phyloP scores from a whole-genome alignment of 768 basidiomycete species.

The Boletus fagicola region DNA sequence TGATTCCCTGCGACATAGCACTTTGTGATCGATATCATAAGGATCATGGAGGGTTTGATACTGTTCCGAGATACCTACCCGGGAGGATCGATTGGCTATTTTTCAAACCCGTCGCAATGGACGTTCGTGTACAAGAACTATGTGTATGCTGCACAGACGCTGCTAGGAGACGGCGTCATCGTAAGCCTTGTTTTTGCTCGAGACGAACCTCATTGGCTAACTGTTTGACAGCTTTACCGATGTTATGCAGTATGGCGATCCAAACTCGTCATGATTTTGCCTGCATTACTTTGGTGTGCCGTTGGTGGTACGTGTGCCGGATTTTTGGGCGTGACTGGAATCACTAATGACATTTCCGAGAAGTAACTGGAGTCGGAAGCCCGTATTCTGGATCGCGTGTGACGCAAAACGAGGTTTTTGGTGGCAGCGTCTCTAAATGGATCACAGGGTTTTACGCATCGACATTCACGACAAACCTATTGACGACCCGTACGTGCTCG shows the following conservation, averaged over 20 bases:
- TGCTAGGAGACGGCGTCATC: conserved; percentile 32
- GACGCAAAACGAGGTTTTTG: conserved; percentile 26
- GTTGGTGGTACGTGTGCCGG: conserved; percentile 19
- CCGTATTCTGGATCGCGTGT: conserved; percentile 15
- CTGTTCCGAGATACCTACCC: conserved; percentile 16
- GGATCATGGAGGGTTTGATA: conserved; percentile 26
- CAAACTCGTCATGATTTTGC: conserved; percentile 26
- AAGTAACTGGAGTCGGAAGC: conserved; percentile 22
- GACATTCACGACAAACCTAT: conserved; percentile 34
- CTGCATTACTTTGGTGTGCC: conserved; percentile 31
- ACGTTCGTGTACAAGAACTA: conserved; percentile 31
- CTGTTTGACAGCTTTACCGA: conserved; percentile 22
- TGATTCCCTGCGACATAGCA: conserved; percentile 20
- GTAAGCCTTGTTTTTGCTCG: conserved; percentile 13
- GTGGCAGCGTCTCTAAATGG: conserved; percentile 29
- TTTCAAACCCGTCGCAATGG: conserved; percentile 26
- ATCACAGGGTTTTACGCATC: conserved; percentile 34
- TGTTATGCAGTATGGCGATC: conserved; percentile 37
- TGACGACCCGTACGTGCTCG: conserved; percentile 29
- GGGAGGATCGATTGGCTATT: conserved; percentile 25
- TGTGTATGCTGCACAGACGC: conserved; percentile 26
- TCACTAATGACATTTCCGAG: neutral
- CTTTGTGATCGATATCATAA: conserved; percentile 24
- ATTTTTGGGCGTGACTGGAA: neutral
- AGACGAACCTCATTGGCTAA: neutral